These are phyloP conservation scores for Dactylellina leptospora DNA, from an alignment of 2,329 filamentous ascomycete genomes.

Conservation along the genomic window DNA sequence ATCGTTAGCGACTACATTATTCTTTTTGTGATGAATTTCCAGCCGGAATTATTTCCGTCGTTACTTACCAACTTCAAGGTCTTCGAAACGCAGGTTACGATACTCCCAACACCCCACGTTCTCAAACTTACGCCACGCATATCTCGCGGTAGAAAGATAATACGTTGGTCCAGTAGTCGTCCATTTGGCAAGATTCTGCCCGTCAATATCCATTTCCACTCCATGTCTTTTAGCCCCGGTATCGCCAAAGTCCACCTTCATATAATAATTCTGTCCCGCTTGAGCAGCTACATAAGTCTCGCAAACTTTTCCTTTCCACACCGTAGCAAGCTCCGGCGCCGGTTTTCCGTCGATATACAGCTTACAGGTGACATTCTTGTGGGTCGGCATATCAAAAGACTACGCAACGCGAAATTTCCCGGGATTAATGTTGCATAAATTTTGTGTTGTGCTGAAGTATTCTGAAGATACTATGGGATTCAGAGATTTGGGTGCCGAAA, in stretches of 20 bases:
- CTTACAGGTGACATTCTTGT: conserved; percentile 15
- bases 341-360: conserved; percentile 13
- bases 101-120: not conserved
- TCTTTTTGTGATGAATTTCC: too few relatives aligned
- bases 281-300: conserved; percentile 9
- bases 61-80: not conserved
- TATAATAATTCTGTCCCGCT: not conserved
- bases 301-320: not conserved
- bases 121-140: not conserved
- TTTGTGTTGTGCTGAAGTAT: conserved; percentile 4
- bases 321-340: not conserved
- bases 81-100: not conserved
- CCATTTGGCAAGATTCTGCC: conserved; percentile 1
- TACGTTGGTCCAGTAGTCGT: not conserved
- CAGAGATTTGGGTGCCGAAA: too few relatives aligned
- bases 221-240: not conserved
- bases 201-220: conserved; percentile 1
- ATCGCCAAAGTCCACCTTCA: not conserved
- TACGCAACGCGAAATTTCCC: not conserved
- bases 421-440: not conserved
- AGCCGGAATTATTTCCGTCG: too few relatives aligned
- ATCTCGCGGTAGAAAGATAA: not conserved
- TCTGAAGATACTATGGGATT: too few relatives aligned
- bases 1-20: not conserved
- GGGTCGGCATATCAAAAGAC: conserved; percentile 7